Evolutionary conservation across 192 early-diverging fungal species (phyloP).

Genomic region (Coemansia reversa): DNA sequence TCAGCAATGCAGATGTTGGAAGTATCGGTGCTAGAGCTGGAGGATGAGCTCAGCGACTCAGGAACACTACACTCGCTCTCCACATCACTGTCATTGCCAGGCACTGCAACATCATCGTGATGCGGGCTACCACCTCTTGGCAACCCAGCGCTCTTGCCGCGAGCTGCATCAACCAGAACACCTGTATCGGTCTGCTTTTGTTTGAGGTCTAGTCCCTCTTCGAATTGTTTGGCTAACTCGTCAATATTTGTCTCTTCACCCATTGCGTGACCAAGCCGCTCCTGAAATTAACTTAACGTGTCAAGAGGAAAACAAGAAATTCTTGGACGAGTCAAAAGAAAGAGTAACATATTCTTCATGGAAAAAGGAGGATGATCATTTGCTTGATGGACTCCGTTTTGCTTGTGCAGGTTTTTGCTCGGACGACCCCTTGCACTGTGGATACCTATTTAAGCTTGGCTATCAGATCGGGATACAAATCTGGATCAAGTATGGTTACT

Average conservation of each 20-base stretch:
- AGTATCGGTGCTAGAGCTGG: conserved; percentile 17
- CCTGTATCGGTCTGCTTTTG: neutral
- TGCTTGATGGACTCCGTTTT: too few relatives aligned
- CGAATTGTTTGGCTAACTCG: conserved; percentile 30
- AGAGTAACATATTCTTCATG: neutral
- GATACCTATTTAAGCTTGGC: neutral
- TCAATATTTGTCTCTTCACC: conserved; percentile 6
- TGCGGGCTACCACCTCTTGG: neutral
- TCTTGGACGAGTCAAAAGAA: neutral
- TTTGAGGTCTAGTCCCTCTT: conserved; percentile 20
- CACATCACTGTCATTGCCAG: conserved; percentile 5
- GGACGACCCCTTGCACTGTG: neutral
- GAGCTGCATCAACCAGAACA: neutral
- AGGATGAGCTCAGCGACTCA: conserved; percentile 10
- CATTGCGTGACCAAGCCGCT: conserved; percentile 1
- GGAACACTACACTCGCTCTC: conserved; percentile 13
- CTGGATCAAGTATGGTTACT: conserved; percentile 36
- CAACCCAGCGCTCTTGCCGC: neutral
- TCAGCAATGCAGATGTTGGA: conserved; percentile 2
- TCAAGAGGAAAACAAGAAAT: neutral
- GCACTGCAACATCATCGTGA: conserved; percentile 6
- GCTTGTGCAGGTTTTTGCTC: too few relatives aligned
- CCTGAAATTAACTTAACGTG: neutral
- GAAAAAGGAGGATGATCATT: too few relatives aligned
- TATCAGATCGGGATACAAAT: conserved; percentile 18